A percentile compares a stretch with the other conserved stretches of the same genome.
Conservation (phyloP, 352 stramenopile genomes). For the Phytophthora citrophthora region DNA sequence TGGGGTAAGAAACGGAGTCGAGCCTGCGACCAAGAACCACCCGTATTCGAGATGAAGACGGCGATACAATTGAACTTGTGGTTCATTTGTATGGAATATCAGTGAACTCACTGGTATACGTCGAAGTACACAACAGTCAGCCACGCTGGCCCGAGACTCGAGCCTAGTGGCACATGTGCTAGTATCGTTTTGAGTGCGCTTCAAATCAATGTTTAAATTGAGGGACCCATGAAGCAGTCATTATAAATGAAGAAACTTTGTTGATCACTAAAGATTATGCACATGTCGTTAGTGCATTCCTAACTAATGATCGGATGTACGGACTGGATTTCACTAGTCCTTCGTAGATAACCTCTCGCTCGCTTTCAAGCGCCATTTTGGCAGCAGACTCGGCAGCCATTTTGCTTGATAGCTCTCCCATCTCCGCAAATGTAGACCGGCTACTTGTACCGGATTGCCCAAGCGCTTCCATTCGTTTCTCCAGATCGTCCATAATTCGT, state of each 20-base stretch:
- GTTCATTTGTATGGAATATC: neutral
- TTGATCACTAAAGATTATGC: slow-evolving; percentile 1
- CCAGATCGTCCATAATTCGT: slow-evolving; percentile 18
- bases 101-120: neutral
- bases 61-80: neutral
- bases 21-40: neutral
- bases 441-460: slow-evolving; percentile 6
- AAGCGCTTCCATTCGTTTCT: slow-evolving; percentile 30
- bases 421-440: slow-evolving; percentile 34
- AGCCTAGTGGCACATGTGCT: neutral
- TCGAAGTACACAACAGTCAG: too few relatives aligned
- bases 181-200: neutral
- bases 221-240: too few relatives aligned
- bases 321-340: slow-evolving; percentile 30
- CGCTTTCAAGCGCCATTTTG: slow-evolving; percentile 28
- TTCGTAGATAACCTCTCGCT: slow-evolving; percentile 23
- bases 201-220: too few relatives aligned
- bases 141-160: too few relatives aligned
- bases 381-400: slow-evolving; percentile 34
- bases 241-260: neutral
- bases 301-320: slow-evolving; percentile 35
- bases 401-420: slow-evolving; percentile 43
- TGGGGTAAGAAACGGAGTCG: slow-evolving; percentile 15
- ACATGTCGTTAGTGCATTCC: slow-evolving; percentile 12
- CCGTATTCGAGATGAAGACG: neutral